These are phyloP conservation scores for Aspergillus niger DNA, from an alignment of 2,329 filamentous ascomycete genomes.

Conservation along the genomic window DNA sequence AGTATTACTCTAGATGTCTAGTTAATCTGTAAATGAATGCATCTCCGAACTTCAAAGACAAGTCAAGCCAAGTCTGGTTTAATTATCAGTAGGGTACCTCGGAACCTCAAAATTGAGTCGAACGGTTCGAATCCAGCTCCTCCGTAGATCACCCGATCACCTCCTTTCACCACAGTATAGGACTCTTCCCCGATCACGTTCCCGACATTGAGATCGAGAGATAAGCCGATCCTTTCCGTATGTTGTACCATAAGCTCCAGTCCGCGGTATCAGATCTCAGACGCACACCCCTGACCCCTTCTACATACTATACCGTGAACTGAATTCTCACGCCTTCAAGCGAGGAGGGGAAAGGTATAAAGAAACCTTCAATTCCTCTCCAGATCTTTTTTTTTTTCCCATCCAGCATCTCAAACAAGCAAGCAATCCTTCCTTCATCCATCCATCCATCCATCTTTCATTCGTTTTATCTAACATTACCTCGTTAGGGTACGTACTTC, in stretches of 20 bases:
- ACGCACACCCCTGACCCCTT: not conserved
- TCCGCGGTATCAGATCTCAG: conserved; percentile 1
- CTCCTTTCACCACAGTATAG: not conserved
- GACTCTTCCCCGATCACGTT: not conserved
- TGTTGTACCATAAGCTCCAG: not conserved
- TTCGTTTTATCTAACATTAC: not conserved
- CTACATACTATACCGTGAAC: not conserved
- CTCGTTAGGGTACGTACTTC: not conserved
- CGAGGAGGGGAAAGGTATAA: not conserved
- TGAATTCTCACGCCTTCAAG: not conserved
- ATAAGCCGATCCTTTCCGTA: not conserved
- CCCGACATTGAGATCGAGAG: not conserved
- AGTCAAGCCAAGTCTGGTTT: too few relatives aligned
- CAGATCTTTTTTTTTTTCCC: not conserved
- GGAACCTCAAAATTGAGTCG: not conserved
- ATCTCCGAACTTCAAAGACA: not conserved
- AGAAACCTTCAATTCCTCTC: not conserved
- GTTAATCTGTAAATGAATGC: not conserved
- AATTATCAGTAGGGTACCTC: not conserved
- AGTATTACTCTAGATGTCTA: not conserved
- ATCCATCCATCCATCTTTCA: not conserved
- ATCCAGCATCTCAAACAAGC: not conserved
- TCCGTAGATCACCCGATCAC: too few relatives aligned
- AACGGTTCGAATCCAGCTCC: not conserved
- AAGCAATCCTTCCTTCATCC: not conserved